Base-by-base conservation (phyloP, 2,329 filamentous ascomycete species). In the Cytospora chrysosperma region DNA sequence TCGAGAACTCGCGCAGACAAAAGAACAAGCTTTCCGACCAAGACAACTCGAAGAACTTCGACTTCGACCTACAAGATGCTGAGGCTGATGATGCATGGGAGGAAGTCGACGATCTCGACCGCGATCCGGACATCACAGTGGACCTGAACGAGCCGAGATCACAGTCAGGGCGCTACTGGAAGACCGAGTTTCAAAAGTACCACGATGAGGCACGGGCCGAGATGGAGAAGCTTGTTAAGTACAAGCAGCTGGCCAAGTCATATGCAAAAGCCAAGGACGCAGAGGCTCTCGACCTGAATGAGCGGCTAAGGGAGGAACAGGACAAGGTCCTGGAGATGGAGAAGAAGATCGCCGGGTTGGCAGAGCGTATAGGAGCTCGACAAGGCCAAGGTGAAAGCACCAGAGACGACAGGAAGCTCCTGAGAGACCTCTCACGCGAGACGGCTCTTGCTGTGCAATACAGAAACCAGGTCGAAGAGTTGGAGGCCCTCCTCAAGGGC, bases 131-230 rank as follows among this genome's bases (percentile, higher is more conserved):
- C 69, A 77, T 87, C 62, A 92, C 89, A 0, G 76, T 88, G 55
- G 90, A 93, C 70, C 77, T 92, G 56, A 88, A 89, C 67, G 87
- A 91, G 70, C 90, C 91, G 8, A 85, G 87, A 67, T 92, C 90
- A 2, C 84, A 89, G 64, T 92, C 90, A 4, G 90, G 90, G 8
- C 87, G 84, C 69, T 93, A 90, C 75, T 94, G 91, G 91, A 93
- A 93, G 75, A 82, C 85, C 27, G 85, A 92, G 71, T 93, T 90
- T 70, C 84, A 91, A 68, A 84, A 82, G 61, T 94, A 93, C 71
- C 87, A 91, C 56, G 81, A 85, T 52, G 88, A 90, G 67, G 90
- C 90, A 67, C 86, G 86, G 73, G 82, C 81, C 51, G 89, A 93
- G 74, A 88, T 93, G 81, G 87, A 88, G 77, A 91, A 89, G 77